phyloP scores from a whole-genome alignment of 177 flowering plant genomes.

The Vitis hybrid region DNA sequence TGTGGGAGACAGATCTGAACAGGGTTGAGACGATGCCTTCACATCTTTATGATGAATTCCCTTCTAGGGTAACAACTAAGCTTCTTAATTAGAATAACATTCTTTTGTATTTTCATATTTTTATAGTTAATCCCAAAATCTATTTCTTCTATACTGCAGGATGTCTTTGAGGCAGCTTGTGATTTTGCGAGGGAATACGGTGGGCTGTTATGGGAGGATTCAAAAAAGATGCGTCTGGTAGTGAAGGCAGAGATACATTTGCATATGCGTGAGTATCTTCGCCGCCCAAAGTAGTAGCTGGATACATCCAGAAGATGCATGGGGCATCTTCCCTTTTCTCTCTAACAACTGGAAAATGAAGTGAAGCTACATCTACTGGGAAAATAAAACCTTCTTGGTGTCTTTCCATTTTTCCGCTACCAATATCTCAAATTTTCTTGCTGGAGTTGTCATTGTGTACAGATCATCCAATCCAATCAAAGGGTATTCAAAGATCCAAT shows the following conservation, averaged over 20 bases:
- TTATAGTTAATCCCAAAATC: not conserved
- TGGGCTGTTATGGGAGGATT: conserved; percentile 72
- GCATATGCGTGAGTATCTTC: conserved; percentile 70
- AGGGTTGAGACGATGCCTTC: conserved; percentile 64
- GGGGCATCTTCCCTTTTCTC: no score
- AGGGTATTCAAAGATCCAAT: no score
- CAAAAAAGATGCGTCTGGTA: conserved; percentile 66
- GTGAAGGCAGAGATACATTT: conserved; percentile 63
- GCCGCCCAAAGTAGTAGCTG: conserved; percentile 48
- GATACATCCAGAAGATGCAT: no score
- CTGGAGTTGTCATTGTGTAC: no score
- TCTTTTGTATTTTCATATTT: not conserved
- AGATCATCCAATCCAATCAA: no score
- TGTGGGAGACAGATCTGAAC: conserved; percentile 87
- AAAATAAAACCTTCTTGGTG: no score
- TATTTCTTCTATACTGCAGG: conserved; percentile 37
- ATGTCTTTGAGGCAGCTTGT: conserved; percentile 76
- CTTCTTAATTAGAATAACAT: not conserved
- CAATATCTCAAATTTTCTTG: no score
- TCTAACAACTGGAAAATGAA: no score
- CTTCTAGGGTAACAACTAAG: conserved; percentile 54
- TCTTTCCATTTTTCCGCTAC: no score
- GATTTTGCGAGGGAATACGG: conserved; percentile 74
- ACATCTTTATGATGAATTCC: conserved; percentile 79
- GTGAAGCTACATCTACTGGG: no score